Base-by-base conservation (phyloP, 164 flowering plant species). In the Chimonanthus praecox region DNA sequence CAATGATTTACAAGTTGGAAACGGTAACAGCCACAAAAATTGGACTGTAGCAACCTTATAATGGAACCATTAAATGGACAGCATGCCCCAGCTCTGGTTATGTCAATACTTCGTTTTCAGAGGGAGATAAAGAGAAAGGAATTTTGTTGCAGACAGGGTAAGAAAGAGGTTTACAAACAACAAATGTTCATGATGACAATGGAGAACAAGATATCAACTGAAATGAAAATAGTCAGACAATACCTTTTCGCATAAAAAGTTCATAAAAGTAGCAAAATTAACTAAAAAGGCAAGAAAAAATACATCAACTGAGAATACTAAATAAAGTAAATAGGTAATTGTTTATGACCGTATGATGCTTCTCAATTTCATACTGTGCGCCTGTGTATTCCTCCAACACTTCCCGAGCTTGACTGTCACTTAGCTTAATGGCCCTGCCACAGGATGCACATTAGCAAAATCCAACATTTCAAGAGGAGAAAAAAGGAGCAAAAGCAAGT, bases 281-380 rank as follows among this genome's bases (percentile, higher is more conserved):
- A 45, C 4, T 65, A 44, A 8, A 13, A 8, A 66, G 9, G 43
- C 43, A 16, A 63, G 43, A 63, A 66, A 44, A 44, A 11, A 11
- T 66, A 6, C 18, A 66, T 43, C 46, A 66, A 45, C 49, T 18
- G 47, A 46, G 47, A 66, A 66, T 3, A 54, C 58, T 33, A 33
- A 51, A 51, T 15, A 9, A 54, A 54, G 60, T 51, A 9, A 13
- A 13, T 54, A 10, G 60, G 9, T 44, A 66, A 74, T 68, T 63
- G 79, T 71, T 15, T 49, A 76, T 78, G 65, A 92, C 98, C 92
- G 68, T 83, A 62, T 81, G 84, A 70, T 84, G 88, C 80, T 71
- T 84, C 84, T 92, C 97, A 48, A 94, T 87, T 85, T 90, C 95
- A 78, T 85, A 86, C 71, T 76, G 85, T 11, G 94, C 88, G 18